phyloP scores from a whole-genome alignment of 108 stramenopile species.

The Nitzschia sp. region DNA sequence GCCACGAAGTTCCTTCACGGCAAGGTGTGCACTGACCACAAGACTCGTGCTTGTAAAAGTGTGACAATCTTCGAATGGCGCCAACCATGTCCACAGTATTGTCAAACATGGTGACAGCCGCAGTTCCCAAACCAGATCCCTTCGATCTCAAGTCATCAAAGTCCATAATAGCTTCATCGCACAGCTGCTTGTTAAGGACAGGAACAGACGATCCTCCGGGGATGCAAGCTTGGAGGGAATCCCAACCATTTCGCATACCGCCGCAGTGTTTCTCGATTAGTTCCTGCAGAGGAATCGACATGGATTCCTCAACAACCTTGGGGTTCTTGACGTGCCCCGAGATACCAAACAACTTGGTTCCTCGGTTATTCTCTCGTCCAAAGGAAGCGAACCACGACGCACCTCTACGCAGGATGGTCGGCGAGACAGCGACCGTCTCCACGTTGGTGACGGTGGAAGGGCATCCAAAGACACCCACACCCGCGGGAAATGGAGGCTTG shows the following conservation, averaged over 20 bases:
- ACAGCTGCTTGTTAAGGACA: conserved; percentile 93
- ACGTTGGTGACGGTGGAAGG: conserved; percentile 99
- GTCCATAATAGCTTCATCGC: conserved; percentile 98
- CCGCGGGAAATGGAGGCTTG: conserved; percentile 99
- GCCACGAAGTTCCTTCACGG: conserved; percentile 95
- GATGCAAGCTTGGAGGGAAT: conserved; percentile 98
- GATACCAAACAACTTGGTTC: conserved; percentile 99
- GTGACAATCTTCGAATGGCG: conserved; percentile 98
- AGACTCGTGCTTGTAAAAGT: conserved; percentile 99
- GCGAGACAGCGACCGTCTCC: conserved; percentile 98
- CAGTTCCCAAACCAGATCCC: conserved; percentile 97
- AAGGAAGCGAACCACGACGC: conserved; percentile 97
- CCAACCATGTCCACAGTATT: conserved; percentile 99
- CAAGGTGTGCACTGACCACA: conserved; percentile 99
- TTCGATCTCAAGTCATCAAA: conserved; percentile 96
- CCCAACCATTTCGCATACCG: conserved; percentile 99
- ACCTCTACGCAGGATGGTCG: conserved; percentile 98
- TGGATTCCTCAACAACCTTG: conserved; percentile 98
- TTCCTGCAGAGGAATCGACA: conserved; percentile 98
- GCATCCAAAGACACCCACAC: conserved; percentile 98
- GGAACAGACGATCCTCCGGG: conserved; percentile 99
- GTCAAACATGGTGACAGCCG: conserved; percentile 99
- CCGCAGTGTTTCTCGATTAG: conserved; percentile 99
- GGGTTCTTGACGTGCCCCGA: conserved; percentile 99
- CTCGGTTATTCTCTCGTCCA: conserved; percentile 96